These are phyloP conservation scores for Cyberlindnera xishuangbannaensis DNA, from an alignment of 805 yeast species.

Conservation along the genomic window DNA sequence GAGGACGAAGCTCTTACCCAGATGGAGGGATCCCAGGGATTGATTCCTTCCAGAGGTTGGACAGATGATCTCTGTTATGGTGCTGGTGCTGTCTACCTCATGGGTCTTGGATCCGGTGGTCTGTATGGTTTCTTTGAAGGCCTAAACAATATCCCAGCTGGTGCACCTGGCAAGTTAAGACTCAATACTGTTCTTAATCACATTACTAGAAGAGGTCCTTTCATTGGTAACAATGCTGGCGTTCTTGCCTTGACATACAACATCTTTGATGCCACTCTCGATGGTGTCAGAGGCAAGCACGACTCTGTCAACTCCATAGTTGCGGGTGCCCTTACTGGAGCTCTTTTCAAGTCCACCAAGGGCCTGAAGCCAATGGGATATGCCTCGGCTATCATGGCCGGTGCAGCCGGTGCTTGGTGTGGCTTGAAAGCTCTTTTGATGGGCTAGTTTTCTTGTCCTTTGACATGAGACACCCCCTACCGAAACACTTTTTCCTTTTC, in stretches of 20 bases:
- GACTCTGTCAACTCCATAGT: constrained; percentile 78
- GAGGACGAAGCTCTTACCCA: constrained; percentile 74
- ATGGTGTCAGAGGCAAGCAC: constrained; percentile 79
- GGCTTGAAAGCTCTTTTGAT: constrained; percentile 48
- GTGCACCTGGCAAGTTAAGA: constrained; percentile 73
- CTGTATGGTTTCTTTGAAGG: constrained; percentile 86
- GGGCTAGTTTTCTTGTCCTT: constrained; percentile 10
- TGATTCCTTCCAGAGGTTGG: constrained; percentile 97
- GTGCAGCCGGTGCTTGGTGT: constrained; percentile 91
- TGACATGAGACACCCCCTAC: no score
- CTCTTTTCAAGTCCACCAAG: constrained; percentile 76
- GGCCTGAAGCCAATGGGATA: constrained; percentile 87
- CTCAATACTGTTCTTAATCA: constrained; percentile 87
- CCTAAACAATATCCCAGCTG: constrained; percentile 64
- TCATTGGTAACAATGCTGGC: constrained; percentile 92
- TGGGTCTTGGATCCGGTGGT: constrained; percentile 89
- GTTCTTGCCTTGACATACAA: constrained; percentile 88
- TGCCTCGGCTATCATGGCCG: constrained; percentile 79
- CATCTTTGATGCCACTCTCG: constrained; percentile 73
- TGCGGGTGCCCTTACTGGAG: constrained; percentile 92
- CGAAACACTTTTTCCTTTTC: no score
- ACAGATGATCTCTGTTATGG: constrained; percentile 97
- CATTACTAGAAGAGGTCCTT: constrained; percentile 94
- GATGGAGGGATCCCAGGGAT: constrained; percentile 84
- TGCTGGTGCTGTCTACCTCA: constrained; percentile 86